Percentiles rank a stretch among this genome's conserved stretches.
These are phyloP conservation scores for Tardiomyces digboiensis DNA, from an alignment of 1,139 yeast species.

Conservation along the genomic window DNA sequence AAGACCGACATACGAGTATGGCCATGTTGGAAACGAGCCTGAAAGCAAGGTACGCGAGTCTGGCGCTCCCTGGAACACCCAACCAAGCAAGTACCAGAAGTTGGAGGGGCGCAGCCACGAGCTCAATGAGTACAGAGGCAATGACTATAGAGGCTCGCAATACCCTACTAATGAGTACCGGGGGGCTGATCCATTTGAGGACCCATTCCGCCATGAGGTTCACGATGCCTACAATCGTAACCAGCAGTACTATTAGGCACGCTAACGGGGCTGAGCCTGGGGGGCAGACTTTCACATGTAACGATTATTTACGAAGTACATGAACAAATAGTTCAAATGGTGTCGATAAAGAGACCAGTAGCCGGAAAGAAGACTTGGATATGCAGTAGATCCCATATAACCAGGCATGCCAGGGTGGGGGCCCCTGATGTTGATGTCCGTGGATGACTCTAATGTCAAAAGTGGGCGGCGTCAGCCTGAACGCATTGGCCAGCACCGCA, in stretches of 20 bases:
- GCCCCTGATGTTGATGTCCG: too few relatives aligned
- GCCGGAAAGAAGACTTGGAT: too few relatives aligned
- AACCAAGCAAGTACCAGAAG: conserved; percentile 5
- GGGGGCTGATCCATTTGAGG: background rate
- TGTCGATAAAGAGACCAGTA: too few relatives aligned
- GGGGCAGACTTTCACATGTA: background rate
- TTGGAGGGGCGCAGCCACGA: conserved; percentile 5
- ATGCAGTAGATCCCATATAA: too few relatives aligned
- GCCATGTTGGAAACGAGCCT: conserved; percentile 12
- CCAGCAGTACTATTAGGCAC: too few relatives aligned
- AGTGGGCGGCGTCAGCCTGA: conserved; percentile 1
- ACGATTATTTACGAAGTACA: background rate
- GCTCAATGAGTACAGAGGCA: background rate
- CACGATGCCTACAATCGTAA: too few relatives aligned
- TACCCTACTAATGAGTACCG: background rate
- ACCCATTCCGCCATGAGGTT: background rate
- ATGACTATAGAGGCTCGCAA: background rate
- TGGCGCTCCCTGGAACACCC: background rate
- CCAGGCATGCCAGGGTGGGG: too few relatives aligned
- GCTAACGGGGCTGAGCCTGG: background rate
- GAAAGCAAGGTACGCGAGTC: conserved; percentile 4
- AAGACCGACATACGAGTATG: conserved; percentile 8
- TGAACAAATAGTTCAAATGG: too few relatives aligned
- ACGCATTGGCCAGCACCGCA: conserved; percentile 8
- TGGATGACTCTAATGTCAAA: conserved; percentile 2